Percentiles rank a stretch among this genome's conserved stretches.
phyloP scores from a whole-genome alignment of 129 eudicot species.

The Helichrysum umbraculigerum region DNA sequence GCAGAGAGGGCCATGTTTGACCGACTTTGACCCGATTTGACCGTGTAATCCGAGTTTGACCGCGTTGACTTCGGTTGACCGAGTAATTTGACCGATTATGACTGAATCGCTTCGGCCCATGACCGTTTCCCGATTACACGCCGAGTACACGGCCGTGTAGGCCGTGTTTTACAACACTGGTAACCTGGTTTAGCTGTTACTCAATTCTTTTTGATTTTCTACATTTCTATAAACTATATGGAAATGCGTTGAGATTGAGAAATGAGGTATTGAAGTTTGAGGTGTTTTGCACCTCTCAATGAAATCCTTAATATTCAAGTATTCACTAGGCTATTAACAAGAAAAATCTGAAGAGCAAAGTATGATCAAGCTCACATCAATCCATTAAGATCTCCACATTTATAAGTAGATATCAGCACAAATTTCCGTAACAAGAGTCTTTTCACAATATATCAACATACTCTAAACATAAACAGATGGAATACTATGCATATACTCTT shows the following conservation, averaged over 20 bases:
- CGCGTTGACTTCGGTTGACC: no score
- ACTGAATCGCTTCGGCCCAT: no score
- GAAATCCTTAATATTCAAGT: background rate
- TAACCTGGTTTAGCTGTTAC: no score
- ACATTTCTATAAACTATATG: background rate
- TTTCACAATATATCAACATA: background rate
- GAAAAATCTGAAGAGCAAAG: background rate
- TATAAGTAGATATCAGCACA: background rate
- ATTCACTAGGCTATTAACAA: background rate
- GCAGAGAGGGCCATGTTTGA: no score
- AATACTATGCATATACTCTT: background rate
- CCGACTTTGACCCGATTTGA: no score
- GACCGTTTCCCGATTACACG: no score
- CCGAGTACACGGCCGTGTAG: no score
- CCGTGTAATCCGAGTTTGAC: no score
- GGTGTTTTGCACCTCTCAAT: constrained; percentile 1
- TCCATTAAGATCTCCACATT: background rate
- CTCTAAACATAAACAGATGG: background rate
- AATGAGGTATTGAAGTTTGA: background rate
- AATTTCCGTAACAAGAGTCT: background rate
- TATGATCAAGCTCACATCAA: background rate
- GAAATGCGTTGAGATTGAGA: background rate
- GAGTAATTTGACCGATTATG: no score
- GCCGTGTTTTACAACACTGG: no score
- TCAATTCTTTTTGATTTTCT: no score